Conservation (phyloP, 805 yeast genomes). For the Priceomyces carsonii region DNA sequence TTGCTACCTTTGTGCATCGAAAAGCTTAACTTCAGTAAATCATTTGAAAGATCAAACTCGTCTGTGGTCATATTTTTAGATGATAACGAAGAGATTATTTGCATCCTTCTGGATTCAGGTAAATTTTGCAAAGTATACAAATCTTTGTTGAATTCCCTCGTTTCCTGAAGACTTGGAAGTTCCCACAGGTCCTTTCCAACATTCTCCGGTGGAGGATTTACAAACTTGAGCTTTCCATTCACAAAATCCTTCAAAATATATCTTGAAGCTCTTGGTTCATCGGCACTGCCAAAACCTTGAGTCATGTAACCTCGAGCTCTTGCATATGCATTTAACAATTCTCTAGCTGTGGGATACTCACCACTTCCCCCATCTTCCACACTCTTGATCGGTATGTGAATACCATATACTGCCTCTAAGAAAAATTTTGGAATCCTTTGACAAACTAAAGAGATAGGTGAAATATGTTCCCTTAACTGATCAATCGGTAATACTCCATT, state of each 20-base stretch:
- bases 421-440: slow-evolving; percentile 86
- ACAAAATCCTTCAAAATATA: slow-evolving; percentile 93
- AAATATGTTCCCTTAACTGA: slow-evolving; percentile 88
- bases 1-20: slow-evolving; percentile 67
- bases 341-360: slow-evolving; percentile 78
- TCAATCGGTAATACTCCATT: slow-evolving; percentile 99
- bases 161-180: slow-evolving; percentile 41
- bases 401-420: slow-evolving; percentile 91
- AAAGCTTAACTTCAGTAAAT: slow-evolving; percentile 71
- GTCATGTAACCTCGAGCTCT: slow-evolving; percentile 97
- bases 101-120: slow-evolving; percentile 73
- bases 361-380: slow-evolving; percentile 89
- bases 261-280: slow-evolving; percentile 92
- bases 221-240: slow-evolving; percentile 81
- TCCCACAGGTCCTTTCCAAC: slow-evolving; percentile 61
- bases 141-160: slow-evolving; percentile 67
- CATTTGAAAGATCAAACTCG: slow-evolving; percentile 64
- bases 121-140: slow-evolving; percentile 64
- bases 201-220: slow-evolving; percentile 81
- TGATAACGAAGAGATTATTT: slow-evolving; percentile 63
- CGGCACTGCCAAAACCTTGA: slow-evolving; percentile 96
- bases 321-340: slow-evolving; percentile 87
- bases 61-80: slow-evolving; percentile 52
- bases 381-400: slow-evolving; percentile 75
- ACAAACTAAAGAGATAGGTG: slow-evolving; percentile 83